Percentiles rank a stretch among this genome's conserved stretches.
phyloP scores from a whole-genome alignment of 257 asterid species.

The Apocynum venetum region DNA sequence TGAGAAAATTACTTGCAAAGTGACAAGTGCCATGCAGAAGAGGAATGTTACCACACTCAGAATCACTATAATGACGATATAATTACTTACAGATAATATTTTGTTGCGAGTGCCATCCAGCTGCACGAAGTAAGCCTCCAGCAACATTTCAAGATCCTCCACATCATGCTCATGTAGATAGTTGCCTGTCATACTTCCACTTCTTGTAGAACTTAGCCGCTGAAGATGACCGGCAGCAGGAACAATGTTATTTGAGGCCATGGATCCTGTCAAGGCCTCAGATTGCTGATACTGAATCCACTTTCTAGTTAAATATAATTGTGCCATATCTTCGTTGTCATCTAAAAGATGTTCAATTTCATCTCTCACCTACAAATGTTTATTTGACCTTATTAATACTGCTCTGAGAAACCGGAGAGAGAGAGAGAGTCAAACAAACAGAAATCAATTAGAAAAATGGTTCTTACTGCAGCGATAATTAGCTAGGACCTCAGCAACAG shows the following conservation, averaged over 20 bases:
- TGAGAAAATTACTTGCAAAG: not conserved
- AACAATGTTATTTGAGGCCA: conserved; percentile 44
- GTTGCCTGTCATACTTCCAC: conserved; percentile 75
- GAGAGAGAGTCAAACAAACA: not conserved
- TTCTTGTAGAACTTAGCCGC: conserved; percentile 64
- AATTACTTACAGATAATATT: conserved; percentile 77
- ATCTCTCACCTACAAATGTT: conserved; percentile 74
- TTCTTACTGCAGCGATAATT: not conserved
- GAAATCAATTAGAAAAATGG: not conserved
- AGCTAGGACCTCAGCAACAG: not conserved
- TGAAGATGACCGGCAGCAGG: conserved; percentile 54
- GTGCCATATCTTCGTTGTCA: conserved; percentile 96
- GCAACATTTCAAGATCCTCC: conserved; percentile 97
- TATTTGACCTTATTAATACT: conserved; percentile 11
- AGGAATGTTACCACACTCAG: not conserved
- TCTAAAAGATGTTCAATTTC: conserved; percentile 98
- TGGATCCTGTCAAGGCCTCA: conserved; percentile 49
- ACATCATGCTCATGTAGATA: conserved; percentile 64
- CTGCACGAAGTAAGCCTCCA: conserved; percentile 97
- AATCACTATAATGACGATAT: not conserved
- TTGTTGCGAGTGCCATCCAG: conserved; percentile 97
- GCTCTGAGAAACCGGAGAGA: not conserved
- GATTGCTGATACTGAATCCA: conserved; percentile 77
- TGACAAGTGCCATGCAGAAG: not conserved
- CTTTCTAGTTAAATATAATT: conserved; percentile 78